phyloP scores from a whole-genome alignment of 768 basidiomycete species.

The Tylopilus plumbeoviolaceoides region DNA sequence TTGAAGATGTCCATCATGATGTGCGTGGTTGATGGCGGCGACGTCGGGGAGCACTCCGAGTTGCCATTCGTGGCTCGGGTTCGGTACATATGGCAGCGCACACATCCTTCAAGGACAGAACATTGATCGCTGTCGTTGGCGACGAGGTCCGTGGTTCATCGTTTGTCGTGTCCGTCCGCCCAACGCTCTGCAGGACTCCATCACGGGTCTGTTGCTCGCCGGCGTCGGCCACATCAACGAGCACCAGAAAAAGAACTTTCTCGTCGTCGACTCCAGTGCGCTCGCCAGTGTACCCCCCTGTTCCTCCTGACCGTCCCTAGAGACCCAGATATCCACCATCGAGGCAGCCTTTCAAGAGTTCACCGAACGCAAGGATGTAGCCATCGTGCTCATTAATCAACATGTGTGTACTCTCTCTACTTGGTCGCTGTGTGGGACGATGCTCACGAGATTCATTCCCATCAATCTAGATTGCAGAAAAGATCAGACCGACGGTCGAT shows the following conservation, averaged over 20 bases:
- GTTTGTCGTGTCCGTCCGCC: slow-evolving; percentile 3
- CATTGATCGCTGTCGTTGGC: slow-evolving; percentile 91
- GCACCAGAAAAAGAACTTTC: slow-evolving; percentile 95
- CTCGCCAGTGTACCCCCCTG: slow-evolving; percentile 12
- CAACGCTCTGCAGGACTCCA: slow-evolving; percentile 69
- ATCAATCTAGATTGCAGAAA: slow-evolving; percentile 80
- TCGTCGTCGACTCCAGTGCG: slow-evolving; percentile 91
- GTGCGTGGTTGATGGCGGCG: neutral
- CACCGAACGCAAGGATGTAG: slow-evolving; percentile 91
- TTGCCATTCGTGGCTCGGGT: slow-evolving; percentile 15
- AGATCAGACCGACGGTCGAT: slow-evolving; percentile 92
- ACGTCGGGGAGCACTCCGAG: neutral
- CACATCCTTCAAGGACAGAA: slow-evolving; percentile 73
- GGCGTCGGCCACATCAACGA: slow-evolving; percentile 91
- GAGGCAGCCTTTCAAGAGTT: slow-evolving; percentile 93
- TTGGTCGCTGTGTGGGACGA: neutral
- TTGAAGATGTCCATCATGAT: slow-evolving; percentile 66
- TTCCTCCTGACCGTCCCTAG: slow-evolving; percentile 38
- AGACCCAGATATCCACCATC: slow-evolving; percentile 87
- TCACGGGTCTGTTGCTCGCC: slow-evolving; percentile 92
- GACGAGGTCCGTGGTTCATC: slow-evolving; percentile 67
- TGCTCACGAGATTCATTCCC: slow-evolving; percentile 9
- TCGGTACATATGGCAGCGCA: slow-evolving; percentile 46
- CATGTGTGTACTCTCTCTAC: slow-evolving; percentile 57
- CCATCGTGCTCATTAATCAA: slow-evolving; percentile 96